Conservation (phyloP, 495 filamentous ascomycete species). For the Daldinia decipiens region DNA sequence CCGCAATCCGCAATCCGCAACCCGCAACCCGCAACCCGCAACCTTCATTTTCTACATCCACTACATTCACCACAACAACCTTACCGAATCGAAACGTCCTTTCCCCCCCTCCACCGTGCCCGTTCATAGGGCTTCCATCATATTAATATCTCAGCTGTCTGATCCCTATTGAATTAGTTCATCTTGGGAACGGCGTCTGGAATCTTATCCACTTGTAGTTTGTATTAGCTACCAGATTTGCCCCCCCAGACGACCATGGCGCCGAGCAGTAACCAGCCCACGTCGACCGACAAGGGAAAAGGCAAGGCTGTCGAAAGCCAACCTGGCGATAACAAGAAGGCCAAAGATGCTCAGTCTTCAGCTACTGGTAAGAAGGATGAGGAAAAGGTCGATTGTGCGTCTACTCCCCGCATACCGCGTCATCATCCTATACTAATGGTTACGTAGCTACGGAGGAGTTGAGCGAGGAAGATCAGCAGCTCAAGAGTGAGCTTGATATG, state of each 20-base stretch:
- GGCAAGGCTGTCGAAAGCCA: conserved; percentile 82
- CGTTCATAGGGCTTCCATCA: neutral
- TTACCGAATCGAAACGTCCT: conserved; percentile 1
- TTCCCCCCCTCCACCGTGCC: neutral
- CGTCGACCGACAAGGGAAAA: conserved; percentile 92
- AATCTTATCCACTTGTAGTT: conserved; percentile 15
- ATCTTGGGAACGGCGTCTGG: conserved; percentile 13
- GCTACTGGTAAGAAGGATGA: conserved; percentile 81
- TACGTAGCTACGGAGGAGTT: conserved; percentile 76
- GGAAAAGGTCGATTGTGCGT: conserved; percentile 60
- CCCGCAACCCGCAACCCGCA: neutral
- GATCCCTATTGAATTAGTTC: conserved; percentile 15
- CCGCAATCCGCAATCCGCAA: conserved; percentile 9
- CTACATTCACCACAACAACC: neutral
- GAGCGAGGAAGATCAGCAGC: conserved; percentile 95
- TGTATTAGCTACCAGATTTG: conserved; percentile 19
- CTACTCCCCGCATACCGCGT: conserved; percentile 9
- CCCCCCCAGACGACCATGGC: conserved; percentile 69
- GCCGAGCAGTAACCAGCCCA: conserved; percentile 87
- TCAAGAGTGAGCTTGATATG: conserved; percentile 99
- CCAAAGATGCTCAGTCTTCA: conserved; percentile 72
- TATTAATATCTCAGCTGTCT: conserved; percentile 15
- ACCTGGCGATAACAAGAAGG: conserved; percentile 71
- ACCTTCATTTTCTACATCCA: conserved; percentile 9
- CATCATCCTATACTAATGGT: conserved; percentile 19